These are phyloP conservation scores for Kluyveromyces sp. DNA, from an alignment of 1,139 yeast genomes.

Conservation along the genomic window DNA sequence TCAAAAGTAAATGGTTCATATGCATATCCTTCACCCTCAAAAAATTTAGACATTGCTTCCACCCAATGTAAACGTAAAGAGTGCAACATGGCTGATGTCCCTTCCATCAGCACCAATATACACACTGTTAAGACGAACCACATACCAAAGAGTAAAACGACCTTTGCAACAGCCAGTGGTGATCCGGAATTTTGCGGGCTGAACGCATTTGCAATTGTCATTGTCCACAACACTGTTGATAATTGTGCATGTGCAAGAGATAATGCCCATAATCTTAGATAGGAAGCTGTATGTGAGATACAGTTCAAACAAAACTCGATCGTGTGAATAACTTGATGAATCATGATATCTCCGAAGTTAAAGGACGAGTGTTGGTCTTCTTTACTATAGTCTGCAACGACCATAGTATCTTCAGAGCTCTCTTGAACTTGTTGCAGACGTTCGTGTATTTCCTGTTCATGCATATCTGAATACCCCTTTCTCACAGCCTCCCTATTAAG, in stretches of 20 bases:
- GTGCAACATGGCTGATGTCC: slow-evolving; percentile 83
- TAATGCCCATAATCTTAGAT: slow-evolving; percentile 71
- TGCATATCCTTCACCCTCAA: slow-evolving; percentile 73
- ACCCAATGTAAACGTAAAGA: slow-evolving; percentile 83
- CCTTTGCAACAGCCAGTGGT: slow-evolving; percentile 29
- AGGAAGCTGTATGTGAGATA: slow-evolving; percentile 75
- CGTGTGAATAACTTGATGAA: slow-evolving; percentile 73
- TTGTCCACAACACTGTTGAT: slow-evolving; percentile 68
- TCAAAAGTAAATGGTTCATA: slow-evolving; percentile 62
- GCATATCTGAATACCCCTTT: slow-evolving; percentile 28
- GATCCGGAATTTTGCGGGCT: slow-evolving; percentile 34
- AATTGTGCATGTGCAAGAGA: slow-evolving; percentile 75
- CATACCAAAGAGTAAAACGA: slow-evolving; percentile 53
- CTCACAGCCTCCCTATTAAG: slow-evolving; percentile 23
- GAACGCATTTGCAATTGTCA: slow-evolving; percentile 62
- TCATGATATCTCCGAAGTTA: slow-evolving; percentile 67
- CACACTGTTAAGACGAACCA: slow-evolving; percentile 72
- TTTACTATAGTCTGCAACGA: slow-evolving; percentile 29
- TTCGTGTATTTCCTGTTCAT: slow-evolving; percentile 38
- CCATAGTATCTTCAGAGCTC: slow-evolving; percentile 23
- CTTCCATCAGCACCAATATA: slow-evolving; percentile 76
- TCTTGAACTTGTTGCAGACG: slow-evolving; percentile 37
- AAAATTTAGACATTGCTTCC: slow-evolving; percentile 78
- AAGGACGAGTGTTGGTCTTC: slow-evolving; percentile 48
- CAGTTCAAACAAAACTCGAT: slow-evolving; percentile 74